Base-by-base conservation (phyloP, 192 early-diverging fungal species). In the Coemansia interrupta region DNA sequence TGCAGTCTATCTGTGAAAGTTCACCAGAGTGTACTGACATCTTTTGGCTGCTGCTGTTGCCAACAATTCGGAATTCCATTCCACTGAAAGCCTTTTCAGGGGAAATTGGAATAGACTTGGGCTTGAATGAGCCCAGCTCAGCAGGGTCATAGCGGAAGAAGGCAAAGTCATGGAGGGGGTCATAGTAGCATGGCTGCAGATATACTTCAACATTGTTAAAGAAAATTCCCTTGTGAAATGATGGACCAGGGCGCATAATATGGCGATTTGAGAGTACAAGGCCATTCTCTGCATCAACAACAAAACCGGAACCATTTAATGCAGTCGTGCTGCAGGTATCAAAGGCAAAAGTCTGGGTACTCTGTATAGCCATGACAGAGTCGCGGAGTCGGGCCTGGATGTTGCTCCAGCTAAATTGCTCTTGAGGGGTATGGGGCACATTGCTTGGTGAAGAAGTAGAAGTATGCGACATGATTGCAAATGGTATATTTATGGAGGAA, bases 121-220 rank as follows among this genome's bases (percentile, higher is more conserved):
- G 72, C 52, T 36, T 36, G 32, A 64, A 30, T 10, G 39, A 38
- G 28, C 61, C 55, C 49, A 92, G 86, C 58, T 86, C 82, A 19
- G 79, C 67, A 0, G 89, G 70, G 60, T 89, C 83, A 49, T 89
- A 92, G 73, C 84, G 80, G 69, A 88, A 80, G 56, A 92, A 86
- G 5, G 88, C 82, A 86, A 90, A 91, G 61, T 91, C 88, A 60
- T 91, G 89, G 17, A 89, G 72, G 0, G 89, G 89, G 59, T 91
- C 89, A 46, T 85, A 83, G 59, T 89, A 90, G 42, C 86, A 73
- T 1, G 87, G 83, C 26, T 83, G 76, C 58, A 90, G 53, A 36
- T 76, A 80, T 12, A 89, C 86, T 54, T 88, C 86, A 55, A 87
- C 83, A 54, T 87, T 82, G 60, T 87, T 84, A 49, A 81, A 82